Base-by-base conservation (phyloP, 148 eudicot species). In the Chenopodium suecicum region DNA sequence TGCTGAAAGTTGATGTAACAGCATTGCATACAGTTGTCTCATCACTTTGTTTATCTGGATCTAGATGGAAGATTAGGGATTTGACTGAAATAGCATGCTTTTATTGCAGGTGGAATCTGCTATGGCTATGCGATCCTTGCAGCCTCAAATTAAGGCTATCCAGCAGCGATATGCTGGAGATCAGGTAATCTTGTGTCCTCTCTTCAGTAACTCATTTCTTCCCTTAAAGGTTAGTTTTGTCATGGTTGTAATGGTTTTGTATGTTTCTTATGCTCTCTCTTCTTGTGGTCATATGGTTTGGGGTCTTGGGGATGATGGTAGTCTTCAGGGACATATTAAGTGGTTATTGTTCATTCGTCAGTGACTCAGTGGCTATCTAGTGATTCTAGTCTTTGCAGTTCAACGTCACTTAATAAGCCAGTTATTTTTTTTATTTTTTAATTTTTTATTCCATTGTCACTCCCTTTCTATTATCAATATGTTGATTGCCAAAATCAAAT, bases 91-190 rank as follows among this genome's bases (percentile, higher is more conserved):
- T 76, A 70, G 72, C 66, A 56, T 75, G 31, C 56, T 83, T 50
- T 80, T 68, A 47, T 75, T 83, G 64, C 85, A 96, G 99, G 95
- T 96, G 34, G 99, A 96, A 88, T 96, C 99, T 82, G 84, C 92
- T 32, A 89, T 94, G 97, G 90, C 98, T 60, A 94, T 94, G 97
- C 90, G 93, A 74, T 96, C 99, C 44, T 70, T 96, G 89, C 92
- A 92, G 86, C 99, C 99, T 87, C 98, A 96, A 80, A 90, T 96
- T 78, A 96, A 96, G 89, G 98, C 94, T 88, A 91, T 96, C 82
- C 97, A 96, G 88, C 82, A 96, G 84, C 91, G 90, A 72, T 94
- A 92, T 82, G 97, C 99, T 79, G 99, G 98, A 84, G 95, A 96
- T 87, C 97, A 94, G 98, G 99, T 95, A 87, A 83, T 75, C 20